Conservation (phyloP, 2,329 filamentous ascomycete genomes). For the Fonsecaea nubica region DNA sequence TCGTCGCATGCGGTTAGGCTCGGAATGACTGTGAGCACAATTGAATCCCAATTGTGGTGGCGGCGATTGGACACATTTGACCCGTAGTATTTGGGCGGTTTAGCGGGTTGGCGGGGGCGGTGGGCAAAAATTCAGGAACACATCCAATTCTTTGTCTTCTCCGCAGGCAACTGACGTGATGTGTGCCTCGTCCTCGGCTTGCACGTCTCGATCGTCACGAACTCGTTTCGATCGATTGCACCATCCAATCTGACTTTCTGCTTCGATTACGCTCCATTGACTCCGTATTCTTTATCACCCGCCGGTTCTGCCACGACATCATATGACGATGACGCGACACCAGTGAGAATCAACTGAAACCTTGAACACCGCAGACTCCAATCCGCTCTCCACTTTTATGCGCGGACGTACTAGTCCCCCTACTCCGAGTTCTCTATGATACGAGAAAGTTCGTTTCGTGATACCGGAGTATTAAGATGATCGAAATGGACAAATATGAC, state of each 20-base stretch:
- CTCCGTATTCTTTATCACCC: not conserved
- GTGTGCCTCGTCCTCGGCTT: not conserved
- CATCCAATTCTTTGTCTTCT: not conserved
- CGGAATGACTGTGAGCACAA: not conserved
- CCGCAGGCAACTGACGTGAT: slow-evolving; percentile 5
- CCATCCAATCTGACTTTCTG: not conserved
- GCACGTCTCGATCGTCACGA: slow-evolving; percentile 1
- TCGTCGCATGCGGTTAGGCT: slow-evolving; percentile 18
- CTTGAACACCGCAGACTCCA: not conserved
- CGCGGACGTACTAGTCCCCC: not conserved
- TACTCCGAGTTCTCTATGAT: not conserved
- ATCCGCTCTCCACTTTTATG: not conserved
- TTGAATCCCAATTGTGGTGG: slow-evolving; percentile 3
- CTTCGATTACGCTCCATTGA: not conserved
- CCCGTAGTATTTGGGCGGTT: not conserved
- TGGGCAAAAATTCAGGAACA: slow-evolving; percentile 6
- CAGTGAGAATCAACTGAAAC: slow-evolving; percentile 2
- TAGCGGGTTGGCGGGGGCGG: not conserved
- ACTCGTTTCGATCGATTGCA: slow-evolving; percentile 7
- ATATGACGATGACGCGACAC: slow-evolving; percentile 4
- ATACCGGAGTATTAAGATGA: not conserved
- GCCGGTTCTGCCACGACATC: not conserved
- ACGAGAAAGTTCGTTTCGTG: not conserved
- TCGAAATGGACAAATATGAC: not conserved
- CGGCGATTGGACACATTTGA: not conserved